phyloP scores from a whole-genome alignment of 169 alveolate genomes.

The Miamiensis avidus region DNA sequence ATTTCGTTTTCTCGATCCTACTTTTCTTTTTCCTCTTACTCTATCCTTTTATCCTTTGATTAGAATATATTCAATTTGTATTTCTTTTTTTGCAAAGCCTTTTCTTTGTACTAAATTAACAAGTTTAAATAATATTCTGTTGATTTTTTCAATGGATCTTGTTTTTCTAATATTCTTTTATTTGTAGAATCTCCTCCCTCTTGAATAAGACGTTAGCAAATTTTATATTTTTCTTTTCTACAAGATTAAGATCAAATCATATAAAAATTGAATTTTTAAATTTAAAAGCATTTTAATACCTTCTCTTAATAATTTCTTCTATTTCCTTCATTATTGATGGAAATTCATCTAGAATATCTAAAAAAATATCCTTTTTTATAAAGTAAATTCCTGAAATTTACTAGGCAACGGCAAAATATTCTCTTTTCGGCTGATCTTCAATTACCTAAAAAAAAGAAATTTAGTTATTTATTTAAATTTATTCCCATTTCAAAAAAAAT shows the following conservation, averaged over 20 bases:
- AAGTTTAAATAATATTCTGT: not conserved
- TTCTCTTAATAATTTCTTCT: not conserved
- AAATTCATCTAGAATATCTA: constrained; percentile 18
- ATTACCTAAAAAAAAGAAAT: too few relatives aligned
- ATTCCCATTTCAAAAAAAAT: too few relatives aligned
- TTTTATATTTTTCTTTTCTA: not conserved
- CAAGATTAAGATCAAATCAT: not conserved
- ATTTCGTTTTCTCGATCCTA: too few relatives aligned
- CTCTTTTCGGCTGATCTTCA: constrained; percentile 29
- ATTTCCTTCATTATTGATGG: constrained; percentile 10
- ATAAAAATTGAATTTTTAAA: too few relatives aligned
- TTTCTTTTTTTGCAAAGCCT: not conserved
- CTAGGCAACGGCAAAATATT: constrained; percentile 30
- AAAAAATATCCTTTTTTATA: not conserved
- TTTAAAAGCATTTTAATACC: not conserved
- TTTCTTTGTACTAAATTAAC: not conserved
- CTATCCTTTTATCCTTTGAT: too few relatives aligned
- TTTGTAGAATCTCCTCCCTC: not conserved
- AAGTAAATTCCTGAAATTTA: constrained; percentile 14
- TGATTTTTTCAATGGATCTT: not conserved
- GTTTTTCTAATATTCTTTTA: too few relatives aligned
- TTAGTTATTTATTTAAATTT: too few relatives aligned
- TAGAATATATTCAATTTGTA: too few relatives aligned
- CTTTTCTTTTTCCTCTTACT: too few relatives aligned
- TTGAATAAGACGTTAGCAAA: not conserved